Base-by-base conservation (phyloP, 768 basidiomycete species). In the Filobasidium wieringae region DNA sequence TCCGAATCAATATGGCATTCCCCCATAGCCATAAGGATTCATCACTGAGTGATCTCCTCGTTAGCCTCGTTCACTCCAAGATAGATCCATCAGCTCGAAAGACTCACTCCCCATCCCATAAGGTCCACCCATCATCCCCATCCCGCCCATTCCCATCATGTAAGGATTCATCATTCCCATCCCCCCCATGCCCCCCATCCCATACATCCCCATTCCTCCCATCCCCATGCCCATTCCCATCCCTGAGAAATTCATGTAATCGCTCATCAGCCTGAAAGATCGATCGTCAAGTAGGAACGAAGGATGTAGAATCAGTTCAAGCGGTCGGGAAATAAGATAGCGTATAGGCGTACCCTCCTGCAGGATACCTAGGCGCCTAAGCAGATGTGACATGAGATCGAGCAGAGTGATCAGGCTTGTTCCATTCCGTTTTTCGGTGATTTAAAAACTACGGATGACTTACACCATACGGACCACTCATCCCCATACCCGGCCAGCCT, bases 301-400 rank as follows among this genome's bases (percentile, higher is more conserved):
- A 14, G 39, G 2, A 5, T 15, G 15, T 27, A 19, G 15, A 45
- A 32, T 33, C 41, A 47, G 51, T n/a, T 33, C 12, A 53, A 12
- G 22, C 15, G 41, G 11, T 12, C n/a, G n/a, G 41, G 22, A 40
- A 22, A 31, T 32, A 22, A 19, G 9, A 49, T 33, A 24, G 15
- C 8, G 34, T 9, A 37, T 17, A 36, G 33, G 40, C 56, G 50
- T 15, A 57, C 56, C 56, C 56, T 57, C 56, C 56, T 40, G 56
- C 56, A 9, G 56, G 56, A 57, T 57, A 57, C n/a, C 56, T 22
- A 40, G 56, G 56, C 17, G 56, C 33, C 56, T 57, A 34, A 7
- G 4, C 12, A 22, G 55, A 27, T 7, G 5, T 31, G n/a, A 36
- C 14, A 12, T 9, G 34, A 34, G 5, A 53, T 7, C 9, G 7